Evolutionary conservation across 805 yeast species (phyloP), one percentile per base, ranked within the genome.

Genomic region (Kodamaea leandrae): DNA sequence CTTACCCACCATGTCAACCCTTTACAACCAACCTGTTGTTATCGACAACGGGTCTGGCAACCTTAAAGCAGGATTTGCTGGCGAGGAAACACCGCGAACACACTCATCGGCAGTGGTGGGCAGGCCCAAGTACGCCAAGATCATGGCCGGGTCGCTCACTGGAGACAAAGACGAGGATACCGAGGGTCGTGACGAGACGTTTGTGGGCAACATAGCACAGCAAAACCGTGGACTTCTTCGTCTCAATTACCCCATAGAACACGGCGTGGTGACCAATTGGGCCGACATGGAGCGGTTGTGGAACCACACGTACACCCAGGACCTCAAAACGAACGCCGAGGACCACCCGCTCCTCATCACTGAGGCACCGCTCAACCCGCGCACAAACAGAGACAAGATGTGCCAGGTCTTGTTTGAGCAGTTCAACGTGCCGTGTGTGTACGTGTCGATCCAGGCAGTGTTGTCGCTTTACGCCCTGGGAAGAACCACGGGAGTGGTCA

Each of bases 31-130:
- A 45, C 74, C 76, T 6, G 68, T 70, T 17, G 76, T 70, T 13
- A 59, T 70, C 25, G 76, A 70, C 47, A 70, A 70, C 50, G 96
- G 98, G 6, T 83, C 96, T 3, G 95, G 96, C 1, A 73, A 75
- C 27, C 68, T 90, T 41, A 85, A 88, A 57, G 86, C 95, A 1
- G 97, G 98, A 1, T 86, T 90, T 61, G 95, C 96, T 0, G 96
- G 97, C 16, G 95, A 86, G 50, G 93, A 87, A 37, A 75, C 70
- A 49, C 98, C 98, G 3, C 75, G 78, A 52, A 61, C 76, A 33
- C 72, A 71, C 50, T 78, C 80, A 20, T 80, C 89, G 2, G 66
- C 87, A 16, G 62, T 82, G 20, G 73, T 87, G 2, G 98, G 98
- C 4, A 67, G 82, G 42, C 91, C 95, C 8, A 90, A 88, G 57